Base-by-base conservation (phyloP, 176 grass and related monocot genomes). In the Chloris gayana region DNA sequence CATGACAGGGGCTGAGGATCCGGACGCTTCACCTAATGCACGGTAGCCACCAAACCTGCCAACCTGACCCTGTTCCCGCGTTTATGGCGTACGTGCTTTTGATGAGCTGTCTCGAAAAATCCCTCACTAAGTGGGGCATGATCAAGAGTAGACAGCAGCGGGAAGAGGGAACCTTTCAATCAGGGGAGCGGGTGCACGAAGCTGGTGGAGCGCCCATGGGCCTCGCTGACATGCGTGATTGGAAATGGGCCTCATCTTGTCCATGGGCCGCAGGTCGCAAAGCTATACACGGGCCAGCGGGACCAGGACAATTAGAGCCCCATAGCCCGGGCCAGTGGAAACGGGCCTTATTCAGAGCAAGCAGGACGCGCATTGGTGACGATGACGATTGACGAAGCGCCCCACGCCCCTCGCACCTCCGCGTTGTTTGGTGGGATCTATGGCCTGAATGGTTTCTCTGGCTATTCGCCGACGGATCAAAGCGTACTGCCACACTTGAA, bases 61-160 rank as follows among this genome's bases (percentile, higher is more conserved):
- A 68, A 27, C 77, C 77, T 79, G 63, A 68, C 64, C 22, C 46
- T 67, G 63, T 18, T 68, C 63, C 76, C 24, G 45, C 46, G 59
- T 74, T 66, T 39, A 54, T 41, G 31, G 30, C 37, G 31, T 15
- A 46, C 56, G 3, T 50, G 62, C 81, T 83, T 83, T 75, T 67
- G 54, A n/a, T 54, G 81, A 83, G 70, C 71, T 53, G 30, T 73
- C 34, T 24, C 12, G 9, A 22, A 29, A 71, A 18, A 18, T 9
- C 67, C 15, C 14, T 26, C 14, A 7, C 70, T 29, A 14, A 8
- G 21, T 5, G 33, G 65, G 34, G 5, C 18, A 1, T 47, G 68
- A 26, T 45, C 12, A 7, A 4, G 41, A 15, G 68, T 7, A 12
- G 9, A 67, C 54, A 25, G 22, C 54, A 7, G 18, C 6, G 10